Evolutionary conservation across 2,329 filamentous ascomycete genomes (phyloP).

Genomic region (Trichocomaceae sp.): DNA sequence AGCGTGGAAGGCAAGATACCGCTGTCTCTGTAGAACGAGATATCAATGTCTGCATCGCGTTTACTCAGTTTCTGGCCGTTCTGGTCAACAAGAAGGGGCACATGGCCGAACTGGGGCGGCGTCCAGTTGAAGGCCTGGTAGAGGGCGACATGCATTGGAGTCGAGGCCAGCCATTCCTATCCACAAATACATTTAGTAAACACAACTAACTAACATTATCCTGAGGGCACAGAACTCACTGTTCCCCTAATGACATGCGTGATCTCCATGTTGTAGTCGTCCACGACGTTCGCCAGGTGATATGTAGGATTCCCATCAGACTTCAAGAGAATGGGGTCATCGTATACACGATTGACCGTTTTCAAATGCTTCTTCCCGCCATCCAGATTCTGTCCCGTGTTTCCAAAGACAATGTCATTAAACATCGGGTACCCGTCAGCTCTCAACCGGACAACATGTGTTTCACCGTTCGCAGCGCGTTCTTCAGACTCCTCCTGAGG

Average conservation of each 20-base stretch:
- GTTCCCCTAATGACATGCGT: conserved; percentile 90
- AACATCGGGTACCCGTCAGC: conserved; percentile 60
- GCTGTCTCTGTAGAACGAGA: conserved; percentile 50
- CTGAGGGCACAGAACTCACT: conserved; percentile 40
- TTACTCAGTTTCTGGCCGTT: conserved; percentile 80
- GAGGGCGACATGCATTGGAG: conserved; percentile 68
- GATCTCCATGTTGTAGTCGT: conserved; percentile 91
- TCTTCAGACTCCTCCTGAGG: conserved; percentile 61
- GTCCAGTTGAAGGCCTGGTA: conserved; percentile 72
- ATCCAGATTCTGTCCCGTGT: conserved; percentile 45
- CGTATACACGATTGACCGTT: conserved; percentile 48
- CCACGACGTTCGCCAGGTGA: conserved; percentile 93
- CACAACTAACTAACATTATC: background rate
- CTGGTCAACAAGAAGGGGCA: conserved; percentile 64
- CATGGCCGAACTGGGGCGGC: conserved; percentile 69
- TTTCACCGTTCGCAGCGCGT: conserved; percentile 61
- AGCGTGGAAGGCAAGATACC: conserved; percentile 59
- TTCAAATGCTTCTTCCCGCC: conserved; percentile 31
- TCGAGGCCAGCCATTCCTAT: conserved; percentile 92
- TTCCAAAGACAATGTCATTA: conserved; percentile 73
- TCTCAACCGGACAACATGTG: conserved; percentile 71
- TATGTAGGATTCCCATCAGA: conserved; percentile 91
- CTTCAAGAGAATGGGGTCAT: conserved; percentile 87
- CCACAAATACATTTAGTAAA: conserved; percentile 6
- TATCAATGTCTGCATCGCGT: conserved; percentile 62